Base-by-base conservation (phyloP, 257 asterid species). In the Capsicum chinense region DNA sequence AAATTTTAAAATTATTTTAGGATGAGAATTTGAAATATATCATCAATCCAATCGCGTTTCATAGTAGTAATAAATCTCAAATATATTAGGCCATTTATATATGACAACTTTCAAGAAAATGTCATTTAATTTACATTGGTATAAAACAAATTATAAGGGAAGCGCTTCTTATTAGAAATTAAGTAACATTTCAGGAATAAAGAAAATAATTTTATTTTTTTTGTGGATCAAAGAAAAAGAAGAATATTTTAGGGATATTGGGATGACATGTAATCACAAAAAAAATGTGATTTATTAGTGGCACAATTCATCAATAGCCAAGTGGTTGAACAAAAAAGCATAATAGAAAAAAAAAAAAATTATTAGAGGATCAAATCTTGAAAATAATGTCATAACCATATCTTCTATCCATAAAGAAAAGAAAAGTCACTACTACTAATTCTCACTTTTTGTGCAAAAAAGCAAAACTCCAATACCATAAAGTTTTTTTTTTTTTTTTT, bases 321-420 rank as follows among this genome's bases (percentile, higher is more conserved):
- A 78, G 33, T 78, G 81, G 81, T n/a, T 56, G 81, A 26, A 76
- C 54, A 76, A 76, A 13, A 52, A 26, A 76, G 81, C 64, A 50
- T 19, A 7, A 54, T 15, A 47, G 14, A 14, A 19, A 26, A 76
- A 17, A 26, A 26, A 76, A 17, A 3, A 33, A 26, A 54, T 5
- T 8, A 78, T 54, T 54, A 78, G n/a, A 26, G 63, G 48, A 15
- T 54, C 64, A 78, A 54, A 78, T 78, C 64, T 78, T 54, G 26
- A 54, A 56, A 69, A 78, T 78, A 78, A 21, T 74, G 33, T 78
- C 64, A 54, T 7, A 76, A 7, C 81, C 81, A 54, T 54, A 78
- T 78, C 44, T 39, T 39, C 82, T 26, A 1, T 52, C 64, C 82
- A 52, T 14, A 76, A 76, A 76, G 62, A 26, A 76, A 76, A 76